Conservation (phyloP, 805 yeast genomes). For the Kodamaea restingae region DNA sequence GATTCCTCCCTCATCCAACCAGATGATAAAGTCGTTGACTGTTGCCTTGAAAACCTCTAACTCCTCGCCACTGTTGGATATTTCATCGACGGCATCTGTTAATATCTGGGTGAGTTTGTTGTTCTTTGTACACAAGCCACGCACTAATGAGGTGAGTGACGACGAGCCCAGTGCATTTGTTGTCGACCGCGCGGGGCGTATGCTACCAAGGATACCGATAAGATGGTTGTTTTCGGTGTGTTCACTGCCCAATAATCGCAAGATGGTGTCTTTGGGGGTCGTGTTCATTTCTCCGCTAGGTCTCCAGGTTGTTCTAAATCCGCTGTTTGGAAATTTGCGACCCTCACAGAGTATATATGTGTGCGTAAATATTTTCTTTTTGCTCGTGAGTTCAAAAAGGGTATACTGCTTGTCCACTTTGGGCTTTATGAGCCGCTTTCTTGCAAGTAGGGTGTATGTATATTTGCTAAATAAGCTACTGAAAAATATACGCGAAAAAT, state of each 20-base stretch:
- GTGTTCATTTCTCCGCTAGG: too few species aligned
- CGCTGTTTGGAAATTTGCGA: too few species aligned
- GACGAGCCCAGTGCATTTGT: not conserved
- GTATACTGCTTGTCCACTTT: slow-evolving; percentile 3
- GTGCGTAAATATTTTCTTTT: not conserved
- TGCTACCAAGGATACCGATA: slow-evolving; percentile 31
- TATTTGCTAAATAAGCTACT: not conserved
- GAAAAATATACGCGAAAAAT: slow-evolving; percentile 3
- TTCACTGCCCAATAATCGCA: slow-evolving; percentile 21
- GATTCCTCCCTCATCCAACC: slow-evolving; percentile 36
- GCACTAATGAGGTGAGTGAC: slow-evolving; percentile 28
- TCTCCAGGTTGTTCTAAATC: too few species aligned
- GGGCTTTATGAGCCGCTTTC: not conserved
- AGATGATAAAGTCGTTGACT: slow-evolving; percentile 35
- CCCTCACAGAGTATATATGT: slow-evolving; percentile 1
- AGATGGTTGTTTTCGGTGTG: slow-evolving; percentile 30
- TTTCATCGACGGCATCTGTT: slow-evolving; percentile 14
- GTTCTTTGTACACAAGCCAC: slow-evolving; percentile 41
- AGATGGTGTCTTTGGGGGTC: slow-evolving; percentile 7
- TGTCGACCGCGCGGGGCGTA: slow-evolving; percentile 28
- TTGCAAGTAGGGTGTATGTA: not conserved
- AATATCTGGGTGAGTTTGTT: slow-evolving; percentile 22
- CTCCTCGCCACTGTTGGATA: slow-evolving; percentile 16
- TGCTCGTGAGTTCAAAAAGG: not conserved
- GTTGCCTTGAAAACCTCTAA: slow-evolving; percentile 31